These are phyloP conservation scores for Acanthochlamys bracteata DNA, from an alignment of 106 monocot species.

Conservation along the genomic window DNA sequence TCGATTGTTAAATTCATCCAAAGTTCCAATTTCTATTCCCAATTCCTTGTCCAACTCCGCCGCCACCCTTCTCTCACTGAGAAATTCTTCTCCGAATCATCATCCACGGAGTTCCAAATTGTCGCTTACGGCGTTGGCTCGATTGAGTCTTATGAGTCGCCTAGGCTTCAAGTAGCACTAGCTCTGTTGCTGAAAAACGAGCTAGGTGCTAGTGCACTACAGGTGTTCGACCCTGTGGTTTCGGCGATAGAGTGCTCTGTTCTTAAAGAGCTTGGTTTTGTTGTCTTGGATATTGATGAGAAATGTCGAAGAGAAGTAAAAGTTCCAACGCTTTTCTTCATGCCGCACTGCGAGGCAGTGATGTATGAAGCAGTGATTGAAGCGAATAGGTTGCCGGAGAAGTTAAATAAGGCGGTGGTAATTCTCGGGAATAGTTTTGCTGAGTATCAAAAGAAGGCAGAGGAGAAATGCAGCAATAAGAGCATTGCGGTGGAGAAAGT, in stretches of 20 bases:
- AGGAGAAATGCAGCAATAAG: slow-evolving; percentile 6
- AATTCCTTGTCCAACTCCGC: slow-evolving; percentile 38
- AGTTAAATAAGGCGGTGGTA: slow-evolving; percentile 43
- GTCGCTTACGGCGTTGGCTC: slow-evolving; percentile 83
- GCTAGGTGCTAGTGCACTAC: slow-evolving; percentile 20
- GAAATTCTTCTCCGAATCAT: slow-evolving; percentile 2
- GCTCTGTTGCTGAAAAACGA: slow-evolving; percentile 41
- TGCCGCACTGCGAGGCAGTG: slow-evolving; percentile 83
- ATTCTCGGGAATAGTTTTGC: slow-evolving; percentile 86
- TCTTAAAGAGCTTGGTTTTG: slow-evolving; percentile 31
- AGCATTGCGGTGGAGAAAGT: slow-evolving; percentile 19
- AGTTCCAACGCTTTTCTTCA: slow-evolving; percentile 72
- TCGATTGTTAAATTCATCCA: slow-evolving; percentile 33
- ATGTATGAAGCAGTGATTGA: slow-evolving; percentile 64
- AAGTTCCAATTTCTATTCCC: slow-evolving; percentile 37
- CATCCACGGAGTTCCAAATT: slow-evolving; percentile 12
- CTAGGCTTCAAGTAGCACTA: slow-evolving; percentile 70
- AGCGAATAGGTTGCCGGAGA: slow-evolving; percentile 44
- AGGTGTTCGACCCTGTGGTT: slow-evolving; percentile 81
- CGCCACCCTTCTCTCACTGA: slow-evolving; percentile 18
- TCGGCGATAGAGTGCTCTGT: slow-evolving; percentile 59
- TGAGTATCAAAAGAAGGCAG: slow-evolving; percentile 30
- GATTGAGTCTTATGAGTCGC: slow-evolving; percentile 47
- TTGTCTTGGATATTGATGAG: slow-evolving; percentile 40
- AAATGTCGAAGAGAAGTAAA: slow-evolving; percentile 34